Evolutionary conservation across 129 eudicot genomes (phyloP).

Genomic region (Flaveria bidentis): DNA sequence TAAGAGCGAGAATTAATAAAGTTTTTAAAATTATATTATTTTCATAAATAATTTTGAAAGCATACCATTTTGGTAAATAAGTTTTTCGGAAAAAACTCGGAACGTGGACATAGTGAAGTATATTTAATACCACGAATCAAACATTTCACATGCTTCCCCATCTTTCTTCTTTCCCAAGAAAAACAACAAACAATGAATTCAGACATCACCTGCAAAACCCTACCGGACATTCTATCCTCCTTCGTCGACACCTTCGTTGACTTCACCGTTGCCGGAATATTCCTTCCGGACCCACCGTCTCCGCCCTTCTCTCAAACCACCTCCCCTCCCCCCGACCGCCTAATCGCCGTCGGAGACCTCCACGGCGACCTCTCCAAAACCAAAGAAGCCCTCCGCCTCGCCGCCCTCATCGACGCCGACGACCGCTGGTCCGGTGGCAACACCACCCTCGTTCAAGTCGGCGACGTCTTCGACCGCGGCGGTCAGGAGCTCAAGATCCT

Average conservation of each 20-base stretch:
- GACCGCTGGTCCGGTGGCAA: conserved; percentile 73
- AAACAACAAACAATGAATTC: conserved; percentile 9
- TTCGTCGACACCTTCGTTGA: conserved; percentile 88
- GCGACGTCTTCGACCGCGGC: conserved; percentile 80
- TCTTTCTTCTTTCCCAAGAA: neutral
- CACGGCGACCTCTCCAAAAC: conserved; percentile 75
- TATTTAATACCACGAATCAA: too few species aligned
- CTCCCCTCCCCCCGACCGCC: conserved; percentile 56
- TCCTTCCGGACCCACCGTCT: conserved; percentile 43
- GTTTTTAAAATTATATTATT: too few species aligned
- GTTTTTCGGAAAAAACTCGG: too few species aligned
- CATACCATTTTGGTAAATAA: too few species aligned
- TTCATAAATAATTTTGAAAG: too few species aligned
- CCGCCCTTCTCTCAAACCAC: conserved; percentile 41
- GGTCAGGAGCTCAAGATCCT: conserved; percentile 63
- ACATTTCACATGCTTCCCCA: neutral
- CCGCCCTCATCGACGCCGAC: conserved; percentile 53
- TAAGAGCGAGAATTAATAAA: too few species aligned
- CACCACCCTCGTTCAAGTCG: conserved; percentile 77
- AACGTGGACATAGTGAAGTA: too few species aligned
- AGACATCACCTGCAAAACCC: conserved; percentile 38
- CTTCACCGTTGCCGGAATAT: conserved; percentile 65
- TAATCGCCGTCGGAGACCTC: conserved; percentile 79
- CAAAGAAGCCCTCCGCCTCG: conserved; percentile 67
- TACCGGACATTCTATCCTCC: conserved; percentile 60